Evolutionary conservation across 305 asterid genomes (phyloP), one percentile per base, ranked within the genome.

Genomic region (Fraxinus nigra): DNA sequence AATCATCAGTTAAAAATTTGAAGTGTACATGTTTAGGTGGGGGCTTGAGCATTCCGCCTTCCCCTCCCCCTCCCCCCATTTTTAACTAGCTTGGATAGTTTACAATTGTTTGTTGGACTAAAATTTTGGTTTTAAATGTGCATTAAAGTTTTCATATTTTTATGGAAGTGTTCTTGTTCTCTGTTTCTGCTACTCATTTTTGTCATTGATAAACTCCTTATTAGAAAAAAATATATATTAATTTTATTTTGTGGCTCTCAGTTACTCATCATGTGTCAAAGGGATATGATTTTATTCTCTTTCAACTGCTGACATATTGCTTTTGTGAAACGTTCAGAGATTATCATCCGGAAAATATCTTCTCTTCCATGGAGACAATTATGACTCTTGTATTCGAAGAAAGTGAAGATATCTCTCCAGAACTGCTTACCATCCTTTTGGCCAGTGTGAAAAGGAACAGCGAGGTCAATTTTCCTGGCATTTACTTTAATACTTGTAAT

Each of bases 341-440:
- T 82, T 73, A 88, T 89, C 99, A 97, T 61, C 59, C 89, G 4
- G 91, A 88, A 43, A 83, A 22, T 78, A 86, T 97, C 78, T 91
- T 91, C 90, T 59, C 94, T 80, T 91, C 95, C 77, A 97, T 97
- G 99, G 97, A 88, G 92, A 88, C 98, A 63, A 91, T 97, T 79
- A 97, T 97, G 99, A 90, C 89, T 24, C 96, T 97, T 88, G 92
- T 95, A 76, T 80, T 97, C 69, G 99, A 95, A 85, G 99, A 97
- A 91, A 97, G 98, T 86, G 98, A 97, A 88, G 99, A 97, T 63
- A 84, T 95, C 82, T 87, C 97, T 28, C 63, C 84, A 18, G 98
- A 92, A 48, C 87, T 96, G 74, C 93, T 96, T 46, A 77, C 87
- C 80, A 92, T 92, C 5, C 85, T 96, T 80, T 88, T 96, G 90